Percentiles rank a stretch among this genome's conserved stretches.
Conservation (phyloP, 768 basidiomycete genomes). For the Auriculariales sp. region DNA sequence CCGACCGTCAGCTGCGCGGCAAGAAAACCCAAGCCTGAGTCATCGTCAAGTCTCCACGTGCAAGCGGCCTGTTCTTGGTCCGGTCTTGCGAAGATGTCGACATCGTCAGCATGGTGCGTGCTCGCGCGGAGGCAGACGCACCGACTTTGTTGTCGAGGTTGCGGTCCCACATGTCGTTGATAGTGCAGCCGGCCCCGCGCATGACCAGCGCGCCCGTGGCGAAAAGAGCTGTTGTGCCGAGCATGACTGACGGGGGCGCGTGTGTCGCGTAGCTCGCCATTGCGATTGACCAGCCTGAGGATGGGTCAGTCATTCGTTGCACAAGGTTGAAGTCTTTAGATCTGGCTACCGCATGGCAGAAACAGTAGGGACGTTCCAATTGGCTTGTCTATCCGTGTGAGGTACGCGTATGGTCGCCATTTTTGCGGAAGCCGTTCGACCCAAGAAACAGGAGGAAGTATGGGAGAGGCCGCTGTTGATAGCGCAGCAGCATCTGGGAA, state of each 20-base stretch:
- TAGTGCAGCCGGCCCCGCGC: slow-evolving; percentile 96
- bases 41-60: slow-evolving; percentile 63
- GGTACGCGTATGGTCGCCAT: slow-evolving; percentile 64
- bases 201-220: slow-evolving; percentile 85
- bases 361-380: slow-evolving; percentile 85
- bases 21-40: slow-evolving; percentile 64
- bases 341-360: slow-evolving; percentile 88
- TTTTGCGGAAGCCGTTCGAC: slow-evolving; percentile 46
- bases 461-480: no score
- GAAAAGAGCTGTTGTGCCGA: slow-evolving; percentile 71
- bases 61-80: slow-evolving; percentile 79
- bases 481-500: no score
- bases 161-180: slow-evolving; percentile 98
- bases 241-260: slow-evolving; percentile 47
- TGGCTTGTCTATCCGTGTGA: slow-evolving; percentile 89
- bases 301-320: no score
- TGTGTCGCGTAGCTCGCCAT: slow-evolving; percentile 82
- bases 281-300: slow-evolving; percentile 95
- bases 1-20: slow-evolving; percentile 70
- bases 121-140: no score
- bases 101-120: background rate
- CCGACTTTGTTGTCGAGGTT: slow-evolving; percentile 87
- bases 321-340: no score
- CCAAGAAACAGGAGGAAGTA: no score
- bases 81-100: slow-evolving; percentile 35